Evolutionary conservation across 2,329 filamentous ascomycete genomes (phyloP), one percentile per base, ranked within the genome.

Genomic region (Exophiala sp.): DNA sequence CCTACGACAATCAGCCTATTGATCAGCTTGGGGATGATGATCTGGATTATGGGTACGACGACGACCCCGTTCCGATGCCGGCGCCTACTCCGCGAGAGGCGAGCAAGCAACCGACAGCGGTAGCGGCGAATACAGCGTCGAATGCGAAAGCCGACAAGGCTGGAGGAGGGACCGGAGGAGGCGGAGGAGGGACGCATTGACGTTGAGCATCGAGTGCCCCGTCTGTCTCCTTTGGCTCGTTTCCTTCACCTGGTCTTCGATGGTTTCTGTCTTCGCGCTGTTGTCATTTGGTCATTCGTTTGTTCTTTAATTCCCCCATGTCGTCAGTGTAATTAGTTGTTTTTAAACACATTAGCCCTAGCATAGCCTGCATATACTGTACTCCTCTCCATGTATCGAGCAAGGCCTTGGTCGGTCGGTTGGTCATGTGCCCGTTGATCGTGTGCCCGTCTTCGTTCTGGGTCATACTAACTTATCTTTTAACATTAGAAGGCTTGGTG

Each of bases 11-110:
- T 48, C 65, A 65, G 45, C 64, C 65, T 19, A 63, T 64, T 22
- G 67, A 73, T 50, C 68, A 72, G 46, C 67, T 67, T 37, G 66
- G 71, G 46, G 73, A 74, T 45, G 75, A 77, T 52, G 73, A 77
- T 29, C 61, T 70, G 42, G 70, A 69, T 38, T 70, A 75, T 50
- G 74, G 73, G 37, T 74, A 76, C 53, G 74, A 76, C 35, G 72
- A 77, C 32, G 73, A 76, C 66, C 64, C 69, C 57, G 54, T 70
- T 53, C 48, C 66, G 9, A 62, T 63, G 32, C 66, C 68, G 24
- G 65, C 66, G 16, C 64, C 68, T 6, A 63, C 68, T 4, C 60
- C 63, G 27, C 64, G 59, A 32, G 64, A 64, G 75, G 49, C 50
- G 3, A 37, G 21, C 16, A 58, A 56, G 37, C 58, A 57, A 30